A percentile compares a stretch with the other conserved stretches of the same genome.
These are phyloP conservation scores for Fraxinus floribunda DNA, from an alignment of 305 asterid species.

Conservation along the genomic window DNA sequence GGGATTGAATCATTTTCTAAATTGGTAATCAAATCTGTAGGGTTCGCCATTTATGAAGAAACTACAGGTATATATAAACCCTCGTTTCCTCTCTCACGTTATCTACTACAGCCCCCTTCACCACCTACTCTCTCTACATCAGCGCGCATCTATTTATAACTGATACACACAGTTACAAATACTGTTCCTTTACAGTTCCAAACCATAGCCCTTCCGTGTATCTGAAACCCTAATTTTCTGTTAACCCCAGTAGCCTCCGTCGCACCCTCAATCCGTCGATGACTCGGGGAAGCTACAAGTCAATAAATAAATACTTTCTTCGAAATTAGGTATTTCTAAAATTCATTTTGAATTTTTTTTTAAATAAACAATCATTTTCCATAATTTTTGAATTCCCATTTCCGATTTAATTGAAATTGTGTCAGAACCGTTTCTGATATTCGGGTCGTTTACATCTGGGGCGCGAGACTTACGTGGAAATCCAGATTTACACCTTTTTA, in stretches of 20 bases:
- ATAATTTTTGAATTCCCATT: background rate
- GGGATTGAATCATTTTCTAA: too few relatives aligned
- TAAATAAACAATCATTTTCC: background rate
- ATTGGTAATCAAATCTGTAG: too few relatives aligned
- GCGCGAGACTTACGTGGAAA: slow-evolving; percentile 3
- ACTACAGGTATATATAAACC: too few relatives aligned
- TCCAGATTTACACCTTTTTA: background rate
- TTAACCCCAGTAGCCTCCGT: slow-evolving; percentile 7
- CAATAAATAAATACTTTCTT: background rate
- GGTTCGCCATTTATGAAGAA: too few relatives aligned
- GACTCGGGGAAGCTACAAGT: background rate
- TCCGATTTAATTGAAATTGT: slow-evolving; percentile 5
- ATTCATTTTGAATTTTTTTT: background rate
- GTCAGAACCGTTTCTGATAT: background rate
- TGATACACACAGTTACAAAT: slow-evolving; percentile 4
- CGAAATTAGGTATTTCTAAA: background rate
- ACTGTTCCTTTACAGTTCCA: slow-evolving; percentile 16
- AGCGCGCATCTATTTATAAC: background rate
- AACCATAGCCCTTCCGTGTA: slow-evolving; percentile 14
- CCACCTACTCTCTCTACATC: background rate
- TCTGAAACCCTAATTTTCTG: slow-evolving; percentile 29
- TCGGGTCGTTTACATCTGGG: background rate
- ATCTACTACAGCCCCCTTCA: background rate
- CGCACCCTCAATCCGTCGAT: slow-evolving; percentile 20
- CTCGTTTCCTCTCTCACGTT: slow-evolving; percentile 11